Base-by-base conservation (phyloP, 2,329 filamentous ascomycete species). In the Myrmaecium sp. region DNA sequence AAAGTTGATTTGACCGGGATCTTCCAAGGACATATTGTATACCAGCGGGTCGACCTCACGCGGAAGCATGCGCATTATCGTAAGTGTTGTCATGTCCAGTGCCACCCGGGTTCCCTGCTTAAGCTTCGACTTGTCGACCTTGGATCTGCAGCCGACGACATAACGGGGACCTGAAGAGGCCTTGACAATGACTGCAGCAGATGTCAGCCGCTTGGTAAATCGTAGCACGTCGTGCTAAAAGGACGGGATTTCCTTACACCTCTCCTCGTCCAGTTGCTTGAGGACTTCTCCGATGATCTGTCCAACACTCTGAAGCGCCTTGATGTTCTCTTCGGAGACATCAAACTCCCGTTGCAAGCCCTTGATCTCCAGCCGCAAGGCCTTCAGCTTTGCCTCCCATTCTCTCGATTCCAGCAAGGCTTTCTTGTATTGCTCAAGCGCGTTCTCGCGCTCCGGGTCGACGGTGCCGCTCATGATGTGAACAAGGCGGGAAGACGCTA, bases 1-100 rank as follows among this genome's bases (percentile, higher is more conserved):
- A 55, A 98, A 98, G 62, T 81, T 94, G 55, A 98, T 77, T 55
- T 95, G 86, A 5, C 89, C 89, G 0, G 89, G 89, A 51, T 98
- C 89, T 55, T 98, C 89, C 42, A 98, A 59, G 12, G 89, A 98
- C 89, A 98, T 98, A 65, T 98, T 98, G 69, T 98, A 98, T 41
- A 98, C 89, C 40, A 98, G 66, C 12, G 89, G 89, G 49, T 98
- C 89, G 49, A 98, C 91, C 62, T 98, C 89, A 53, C 89, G 78
- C 33, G 89, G 91, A 24, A 98, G 67, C 89, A 98, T 98, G 47
- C 89, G 81, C 89, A 98, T 98, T 57, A 98, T 98, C 33, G 89
- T 98, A 41, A 98, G 77, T 12, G 89, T 98, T 27, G 89, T 98
- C 89, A 98, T 98, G 49, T 98, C 89, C 33, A 98, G 74, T 17